phyloP scores from a whole-genome alignment of 768 basidiomycete genomes.

The Psilocybe azurescens region DNA sequence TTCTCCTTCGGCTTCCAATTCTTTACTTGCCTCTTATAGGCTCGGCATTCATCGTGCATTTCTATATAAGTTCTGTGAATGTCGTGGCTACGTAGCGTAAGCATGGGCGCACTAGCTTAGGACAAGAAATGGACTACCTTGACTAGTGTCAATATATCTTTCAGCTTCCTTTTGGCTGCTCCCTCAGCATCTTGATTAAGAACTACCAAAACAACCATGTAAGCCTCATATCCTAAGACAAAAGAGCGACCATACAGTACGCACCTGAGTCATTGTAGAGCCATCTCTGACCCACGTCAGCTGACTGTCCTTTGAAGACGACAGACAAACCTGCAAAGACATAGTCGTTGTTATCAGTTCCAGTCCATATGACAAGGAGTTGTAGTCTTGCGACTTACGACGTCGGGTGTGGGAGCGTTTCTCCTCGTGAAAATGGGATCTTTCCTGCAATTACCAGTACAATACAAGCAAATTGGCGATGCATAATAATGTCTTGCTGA shows the following conservation, averaged over 20 bases:
- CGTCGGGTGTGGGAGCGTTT: background rate
- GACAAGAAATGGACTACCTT: constrained; percentile 25
- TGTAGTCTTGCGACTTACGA: constrained; percentile 5
- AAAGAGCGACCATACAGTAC: constrained; percentile 12
- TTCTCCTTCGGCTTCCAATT: constrained; percentile 17
- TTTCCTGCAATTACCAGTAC: constrained; percentile 16
- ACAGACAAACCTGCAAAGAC: constrained; percentile 34
- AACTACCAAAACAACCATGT: background rate
- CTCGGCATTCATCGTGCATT: constrained; percentile 29
- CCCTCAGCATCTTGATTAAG: constrained; percentile 17
- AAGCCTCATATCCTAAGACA: background rate
- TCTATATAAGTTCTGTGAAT: constrained; percentile 34
- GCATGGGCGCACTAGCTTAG: background rate
- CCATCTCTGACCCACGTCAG: constrained; percentile 36
- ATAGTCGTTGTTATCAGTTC: background rate
- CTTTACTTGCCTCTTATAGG: constrained; percentile 27
- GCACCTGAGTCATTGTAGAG: constrained; percentile 23
- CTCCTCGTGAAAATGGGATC: background rate
- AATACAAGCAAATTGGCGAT: constrained; percentile 13
- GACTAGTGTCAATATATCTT: constrained; percentile 31
- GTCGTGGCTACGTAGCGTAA: constrained; percentile 29
- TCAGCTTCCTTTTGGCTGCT: constrained; percentile 28
- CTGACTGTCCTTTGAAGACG: constrained; percentile 42
- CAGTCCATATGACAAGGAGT: background rate
- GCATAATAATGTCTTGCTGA: constrained; percentile 1